A percentile compares a stretch with the other conserved stretches of the same genome.
Evolutionary conservation across 2,329 filamentous ascomycete genomes (phyloP).

Genomic region (Raffaelea arxii): DNA sequence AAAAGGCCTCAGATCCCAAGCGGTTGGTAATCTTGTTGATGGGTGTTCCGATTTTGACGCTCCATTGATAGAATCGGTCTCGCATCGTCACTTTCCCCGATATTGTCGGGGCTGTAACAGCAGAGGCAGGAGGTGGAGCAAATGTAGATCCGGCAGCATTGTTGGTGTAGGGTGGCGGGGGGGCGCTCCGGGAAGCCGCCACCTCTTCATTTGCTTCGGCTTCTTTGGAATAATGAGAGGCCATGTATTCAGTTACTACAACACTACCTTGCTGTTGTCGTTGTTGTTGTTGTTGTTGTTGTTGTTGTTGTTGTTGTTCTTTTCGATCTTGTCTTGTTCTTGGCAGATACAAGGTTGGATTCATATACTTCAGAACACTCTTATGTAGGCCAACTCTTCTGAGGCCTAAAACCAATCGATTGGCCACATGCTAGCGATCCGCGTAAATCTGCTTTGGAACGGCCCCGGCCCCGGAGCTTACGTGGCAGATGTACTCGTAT

Average conservation of each 20-base stretch:
- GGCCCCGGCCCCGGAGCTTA: too few relatives aligned
- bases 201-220: too few relatives aligned
- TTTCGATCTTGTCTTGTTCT: too few relatives aligned
- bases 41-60: conserved; percentile 39
- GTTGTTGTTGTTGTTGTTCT: background rate
- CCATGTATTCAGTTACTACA: too few relatives aligned
- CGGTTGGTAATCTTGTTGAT: conserved; percentile 62
- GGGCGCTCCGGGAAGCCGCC: too few relatives aligned
- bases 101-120: background rate
- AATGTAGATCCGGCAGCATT: background rate
- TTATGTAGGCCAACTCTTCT: background rate
- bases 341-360: too few relatives aligned
- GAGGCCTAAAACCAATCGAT: background rate
- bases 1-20: conserved; percentile 61
- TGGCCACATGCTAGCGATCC: background rate
- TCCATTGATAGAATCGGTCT: conserved; percentile 17
- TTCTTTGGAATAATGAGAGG: too few relatives aligned
- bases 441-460: too few relatives aligned
- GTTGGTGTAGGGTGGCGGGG: background rate
- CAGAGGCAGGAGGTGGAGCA: background rate
- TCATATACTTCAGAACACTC: background rate
- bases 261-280: conserved; percentile 1
- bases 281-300: conserved; percentile 1
- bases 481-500: too few relatives aligned
- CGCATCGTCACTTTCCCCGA: conserved; percentile 7